A percentile compares a stretch with the other conserved stretches of the same genome.
phyloP scores from a whole-genome alignment of 305 asterid species.

The Withania somnifera region DNA sequence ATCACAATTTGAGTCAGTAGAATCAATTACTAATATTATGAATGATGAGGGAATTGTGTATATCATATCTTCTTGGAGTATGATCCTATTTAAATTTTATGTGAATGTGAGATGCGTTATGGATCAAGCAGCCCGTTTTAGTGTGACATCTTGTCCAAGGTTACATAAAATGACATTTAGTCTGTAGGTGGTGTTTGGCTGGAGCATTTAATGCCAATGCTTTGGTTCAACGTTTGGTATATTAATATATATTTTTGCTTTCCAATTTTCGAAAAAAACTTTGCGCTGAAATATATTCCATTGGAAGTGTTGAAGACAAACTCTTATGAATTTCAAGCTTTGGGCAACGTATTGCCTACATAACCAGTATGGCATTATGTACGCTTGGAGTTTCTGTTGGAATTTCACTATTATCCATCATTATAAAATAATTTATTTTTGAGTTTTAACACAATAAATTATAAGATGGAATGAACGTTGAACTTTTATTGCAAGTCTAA shows the following conservation, averaged over 20 bases:
- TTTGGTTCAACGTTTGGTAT: not conserved
- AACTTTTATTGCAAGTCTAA: not conserved
- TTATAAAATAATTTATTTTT: not conserved
- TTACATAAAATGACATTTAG: conserved; percentile 17
- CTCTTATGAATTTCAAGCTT: not conserved
- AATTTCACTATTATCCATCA: conserved; percentile 1
- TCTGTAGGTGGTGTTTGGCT: conserved; percentile 20
- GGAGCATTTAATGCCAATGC: conserved; percentile 5
- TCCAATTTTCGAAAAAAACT: not conserved
- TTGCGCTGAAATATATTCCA: conserved; percentile 1
- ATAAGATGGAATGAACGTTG: not conserved
- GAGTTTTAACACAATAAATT: not conserved
- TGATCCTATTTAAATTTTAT: not conserved
- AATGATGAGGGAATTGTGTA: not conserved
- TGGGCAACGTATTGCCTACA: not conserved
- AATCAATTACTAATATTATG: not conserved
- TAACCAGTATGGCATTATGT: not conserved
- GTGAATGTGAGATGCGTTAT: not conserved
- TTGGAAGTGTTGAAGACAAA: conserved; percentile 2
- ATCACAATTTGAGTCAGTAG: not conserved
- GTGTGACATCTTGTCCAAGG: conserved; percentile 19
- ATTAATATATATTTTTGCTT: not conserved
- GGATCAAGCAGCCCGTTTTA: not conserved
- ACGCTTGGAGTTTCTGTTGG: not conserved
- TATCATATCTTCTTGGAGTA: not conserved